phyloP scores from a whole-genome alignment of 257 asterid genomes.

The Ligustrum vulgare region DNA sequence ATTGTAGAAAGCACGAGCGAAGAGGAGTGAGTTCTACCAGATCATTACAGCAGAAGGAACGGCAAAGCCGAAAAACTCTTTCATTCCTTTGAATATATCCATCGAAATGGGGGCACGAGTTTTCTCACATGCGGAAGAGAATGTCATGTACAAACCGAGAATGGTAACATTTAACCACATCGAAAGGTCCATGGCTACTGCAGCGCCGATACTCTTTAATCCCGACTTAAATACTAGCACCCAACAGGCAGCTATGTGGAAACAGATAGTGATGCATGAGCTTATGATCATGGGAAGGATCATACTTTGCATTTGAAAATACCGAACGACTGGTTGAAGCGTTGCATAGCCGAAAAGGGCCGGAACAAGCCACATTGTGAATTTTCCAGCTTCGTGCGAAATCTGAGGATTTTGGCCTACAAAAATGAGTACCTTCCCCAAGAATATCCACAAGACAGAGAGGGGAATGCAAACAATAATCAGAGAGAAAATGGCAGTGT shows the following conservation, averaged over 20 bases:
- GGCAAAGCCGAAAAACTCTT: conserved; percentile 57
- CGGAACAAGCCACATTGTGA: conserved; percentile 60
- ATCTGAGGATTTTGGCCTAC: conserved; percentile 82
- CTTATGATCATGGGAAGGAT: conserved; percentile 56
- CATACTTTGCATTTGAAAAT: conserved; percentile 66
- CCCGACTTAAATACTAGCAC: conserved; percentile 46
- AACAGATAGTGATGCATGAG: conserved; percentile 49
- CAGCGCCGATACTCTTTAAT: conserved; percentile 50
- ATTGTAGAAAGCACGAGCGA: background rate
- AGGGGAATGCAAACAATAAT: conserved; percentile 57
- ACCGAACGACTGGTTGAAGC: conserved; percentile 57
- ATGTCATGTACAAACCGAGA: conserved; percentile 47
- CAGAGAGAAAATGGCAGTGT: conserved; percentile 62
- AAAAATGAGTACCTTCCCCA: conserved; percentile 47
- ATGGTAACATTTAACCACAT: conserved; percentile 61
- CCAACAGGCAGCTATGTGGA: conserved; percentile 57
- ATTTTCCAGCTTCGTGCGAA: conserved; percentile 72
- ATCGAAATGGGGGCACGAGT: conserved; percentile 56
- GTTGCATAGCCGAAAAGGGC: conserved; percentile 60
- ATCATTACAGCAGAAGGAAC: conserved; percentile 74
- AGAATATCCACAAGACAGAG: conserved; percentile 52
- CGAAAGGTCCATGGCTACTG: conserved; percentile 53
- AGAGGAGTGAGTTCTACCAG: conserved; percentile 38
- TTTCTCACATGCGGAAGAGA: conserved; percentile 45
- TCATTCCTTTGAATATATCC: conserved; percentile 53